Conservation (phyloP, 768 basidiomycete genomes). For the Trametes meyenii region DNA sequence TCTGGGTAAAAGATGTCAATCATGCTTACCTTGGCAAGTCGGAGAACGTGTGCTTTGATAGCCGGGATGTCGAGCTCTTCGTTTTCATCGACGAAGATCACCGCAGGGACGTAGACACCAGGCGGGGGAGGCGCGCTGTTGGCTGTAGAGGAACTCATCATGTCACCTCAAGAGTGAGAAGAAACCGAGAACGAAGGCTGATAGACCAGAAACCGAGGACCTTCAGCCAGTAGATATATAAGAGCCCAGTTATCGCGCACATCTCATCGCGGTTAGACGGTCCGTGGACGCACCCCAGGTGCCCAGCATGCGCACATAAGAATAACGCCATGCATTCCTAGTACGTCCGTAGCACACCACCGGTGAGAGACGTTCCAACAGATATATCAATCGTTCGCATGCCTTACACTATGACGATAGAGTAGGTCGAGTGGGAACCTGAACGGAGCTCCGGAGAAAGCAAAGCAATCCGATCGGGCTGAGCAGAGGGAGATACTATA, state of each 20-base stretch:
- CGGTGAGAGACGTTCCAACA: conserved; percentile 1
- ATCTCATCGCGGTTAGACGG: conserved; percentile 8
- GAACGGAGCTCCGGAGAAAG: not conserved
- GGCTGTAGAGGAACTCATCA: conserved; percentile 1
- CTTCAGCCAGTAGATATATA: conserved; percentile 1
- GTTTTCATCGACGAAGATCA: conserved; percentile 70
- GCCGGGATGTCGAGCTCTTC: conserved; percentile 71
- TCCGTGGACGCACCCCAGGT: not conserved
- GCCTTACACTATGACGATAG: not conserved
- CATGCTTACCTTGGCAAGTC: conserved; percentile 63
- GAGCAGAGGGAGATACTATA: too few relatives aligned
- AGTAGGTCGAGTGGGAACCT: not conserved
- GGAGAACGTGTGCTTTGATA: conserved; percentile 68
- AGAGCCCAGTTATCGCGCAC: conserved; percentile 1
- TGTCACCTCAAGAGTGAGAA: not conserved
- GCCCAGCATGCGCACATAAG: conserved; percentile 1
- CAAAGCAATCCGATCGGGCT: too few relatives aligned
- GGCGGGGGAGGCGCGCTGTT: conserved; percentile 52
- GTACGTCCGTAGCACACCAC: not conserved
- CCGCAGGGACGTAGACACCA: conserved; percentile 79
- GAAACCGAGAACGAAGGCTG: not conserved
- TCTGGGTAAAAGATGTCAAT: not conserved
- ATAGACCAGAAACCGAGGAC: not conserved
- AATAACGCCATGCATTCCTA: not conserved
- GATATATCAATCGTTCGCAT: not conserved